phyloP scores from a whole-genome alignment of 73 alveolate species.

The Paramecium tetraurelia region DNA sequence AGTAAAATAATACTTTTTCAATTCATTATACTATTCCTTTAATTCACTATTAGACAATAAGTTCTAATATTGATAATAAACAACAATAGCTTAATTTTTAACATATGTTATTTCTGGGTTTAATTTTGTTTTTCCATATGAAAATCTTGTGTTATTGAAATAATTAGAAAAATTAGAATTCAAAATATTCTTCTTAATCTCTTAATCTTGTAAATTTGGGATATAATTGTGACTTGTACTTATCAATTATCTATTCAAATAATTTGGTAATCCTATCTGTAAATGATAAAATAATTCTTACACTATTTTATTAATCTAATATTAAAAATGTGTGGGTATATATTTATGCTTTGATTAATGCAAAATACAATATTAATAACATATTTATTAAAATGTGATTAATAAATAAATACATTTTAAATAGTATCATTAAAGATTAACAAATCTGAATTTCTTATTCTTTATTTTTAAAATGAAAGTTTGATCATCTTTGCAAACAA shows the following conservation, averaged over 20 bases:
- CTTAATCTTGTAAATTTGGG: neutral
- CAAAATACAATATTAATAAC: neutral
- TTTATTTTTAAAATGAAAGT: neutral
- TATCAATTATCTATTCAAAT: neutral
- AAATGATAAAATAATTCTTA: neutral
- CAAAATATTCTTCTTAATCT: neutral
- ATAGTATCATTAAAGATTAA: neutral
- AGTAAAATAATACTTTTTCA: neutral
- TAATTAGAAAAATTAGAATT: neutral
- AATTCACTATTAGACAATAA: neutral
- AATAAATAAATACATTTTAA: neutral
- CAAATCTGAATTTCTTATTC: neutral
- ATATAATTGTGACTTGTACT: neutral
- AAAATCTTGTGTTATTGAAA: neutral
- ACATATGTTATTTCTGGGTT: neutral
- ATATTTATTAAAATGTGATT: neutral
- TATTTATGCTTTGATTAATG: neutral
- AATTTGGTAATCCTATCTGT: neutral
- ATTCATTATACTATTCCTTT: neutral
- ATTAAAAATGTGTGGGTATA: conserved; percentile 10
- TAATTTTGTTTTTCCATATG: neutral
- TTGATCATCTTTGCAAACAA: neutral
- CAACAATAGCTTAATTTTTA: neutral
- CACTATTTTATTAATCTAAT: neutral
- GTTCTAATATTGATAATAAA: neutral